Evolutionary conservation across 2,329 filamentous ascomycete species (phyloP).

Genomic region (Ascochyta pisi): DNA sequence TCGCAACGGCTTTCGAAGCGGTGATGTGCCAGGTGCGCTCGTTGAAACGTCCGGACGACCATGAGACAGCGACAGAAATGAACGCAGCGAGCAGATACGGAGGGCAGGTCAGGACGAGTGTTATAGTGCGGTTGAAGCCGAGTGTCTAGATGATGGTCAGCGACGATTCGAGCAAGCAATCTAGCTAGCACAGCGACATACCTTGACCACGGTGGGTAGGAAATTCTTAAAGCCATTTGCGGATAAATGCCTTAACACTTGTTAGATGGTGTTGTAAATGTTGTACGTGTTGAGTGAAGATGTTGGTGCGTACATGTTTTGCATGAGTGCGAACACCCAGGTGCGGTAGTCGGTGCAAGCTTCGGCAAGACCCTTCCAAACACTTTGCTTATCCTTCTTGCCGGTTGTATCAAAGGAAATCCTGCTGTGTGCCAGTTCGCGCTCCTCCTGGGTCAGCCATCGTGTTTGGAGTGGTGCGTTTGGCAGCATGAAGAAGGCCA

Average conservation of each 20-base stretch:
- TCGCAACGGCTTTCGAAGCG: slow-evolving; percentile 31
- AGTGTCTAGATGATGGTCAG: slow-evolving; percentile 18
- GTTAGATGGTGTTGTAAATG: background rate
- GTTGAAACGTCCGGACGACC: slow-evolving; percentile 33
- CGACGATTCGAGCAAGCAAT: too few species aligned
- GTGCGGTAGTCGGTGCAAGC: slow-evolving; percentile 26
- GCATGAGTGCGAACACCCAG: slow-evolving; percentile 27
- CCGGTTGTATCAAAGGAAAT: slow-evolving; percentile 54
- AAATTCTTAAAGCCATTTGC: slow-evolving; percentile 18
- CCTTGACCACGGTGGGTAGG: slow-evolving; percentile 14
- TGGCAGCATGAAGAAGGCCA: slow-evolving; percentile 28
- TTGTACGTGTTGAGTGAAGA: background rate
- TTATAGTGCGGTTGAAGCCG: slow-evolving; percentile 40
- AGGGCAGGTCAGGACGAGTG: slow-evolving; percentile 35
- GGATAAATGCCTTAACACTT: background rate
- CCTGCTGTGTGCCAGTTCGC: slow-evolving; percentile 34
- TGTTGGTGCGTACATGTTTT: slow-evolving; percentile 16
- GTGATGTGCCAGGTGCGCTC: slow-evolving; percentile 45
- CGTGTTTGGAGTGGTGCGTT: slow-evolving; percentile 39
- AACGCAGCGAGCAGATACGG: slow-evolving; percentile 44
- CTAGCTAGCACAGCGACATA: background rate
- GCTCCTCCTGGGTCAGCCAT: slow-evolving; percentile 54
- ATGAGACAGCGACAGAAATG: slow-evolving; percentile 32
- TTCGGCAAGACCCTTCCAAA: slow-evolving; percentile 20
- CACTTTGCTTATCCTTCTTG: slow-evolving; percentile 31